phyloP scores from a whole-genome alignment of 2,329 filamentous ascomycete genomes.

The Penicillium sp. region DNA sequence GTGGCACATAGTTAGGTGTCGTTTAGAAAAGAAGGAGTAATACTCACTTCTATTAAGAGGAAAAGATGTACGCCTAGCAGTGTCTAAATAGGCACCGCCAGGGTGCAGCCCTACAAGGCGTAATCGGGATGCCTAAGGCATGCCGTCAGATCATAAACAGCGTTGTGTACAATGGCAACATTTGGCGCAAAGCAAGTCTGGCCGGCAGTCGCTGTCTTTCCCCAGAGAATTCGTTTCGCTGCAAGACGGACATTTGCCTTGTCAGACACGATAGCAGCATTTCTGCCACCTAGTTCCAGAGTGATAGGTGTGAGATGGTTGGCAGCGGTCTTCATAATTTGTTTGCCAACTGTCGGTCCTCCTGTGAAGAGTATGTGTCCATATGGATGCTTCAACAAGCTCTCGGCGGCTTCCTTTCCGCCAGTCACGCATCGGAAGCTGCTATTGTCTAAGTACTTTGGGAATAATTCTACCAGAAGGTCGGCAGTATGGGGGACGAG shows the following conservation, averaged over 20 bases:
- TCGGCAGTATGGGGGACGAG: slow-evolving; percentile 7
- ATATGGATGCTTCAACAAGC: background rate
- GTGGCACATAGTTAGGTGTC: too few species aligned
- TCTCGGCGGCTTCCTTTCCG: slow-evolving; percentile 4
- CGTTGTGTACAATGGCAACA: slow-evolving; percentile 10
- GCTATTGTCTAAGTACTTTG: slow-evolving; percentile 6
- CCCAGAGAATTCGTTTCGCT: slow-evolving; percentile 4
- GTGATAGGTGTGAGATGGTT: slow-evolving; percentile 3
- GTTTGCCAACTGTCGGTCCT: slow-evolving; percentile 3
- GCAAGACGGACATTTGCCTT: slow-evolving; percentile 10
- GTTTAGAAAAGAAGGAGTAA: too few species aligned
- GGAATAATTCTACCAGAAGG: slow-evolving; percentile 5
- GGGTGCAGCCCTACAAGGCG: too few species aligned
- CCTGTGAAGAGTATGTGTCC: slow-evolving; percentile 10
- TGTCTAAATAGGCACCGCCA: too few species aligned
- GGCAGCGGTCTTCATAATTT: slow-evolving; percentile 5
- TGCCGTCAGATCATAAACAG: slow-evolving; percentile 6
- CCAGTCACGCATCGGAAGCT: slow-evolving; percentile 6
- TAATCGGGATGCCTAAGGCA: too few species aligned
- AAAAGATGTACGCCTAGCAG: too few species aligned
- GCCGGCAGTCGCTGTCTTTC: slow-evolving; percentile 4
- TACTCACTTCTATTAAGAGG: too few species aligned
- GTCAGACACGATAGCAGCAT: slow-evolving; percentile 2
- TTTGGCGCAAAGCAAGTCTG: slow-evolving; percentile 11
- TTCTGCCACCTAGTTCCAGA: slow-evolving; percentile 8